Conservation (phyloP, 129 eudicot species). For the Saposhnikovia divaricata region DNA sequence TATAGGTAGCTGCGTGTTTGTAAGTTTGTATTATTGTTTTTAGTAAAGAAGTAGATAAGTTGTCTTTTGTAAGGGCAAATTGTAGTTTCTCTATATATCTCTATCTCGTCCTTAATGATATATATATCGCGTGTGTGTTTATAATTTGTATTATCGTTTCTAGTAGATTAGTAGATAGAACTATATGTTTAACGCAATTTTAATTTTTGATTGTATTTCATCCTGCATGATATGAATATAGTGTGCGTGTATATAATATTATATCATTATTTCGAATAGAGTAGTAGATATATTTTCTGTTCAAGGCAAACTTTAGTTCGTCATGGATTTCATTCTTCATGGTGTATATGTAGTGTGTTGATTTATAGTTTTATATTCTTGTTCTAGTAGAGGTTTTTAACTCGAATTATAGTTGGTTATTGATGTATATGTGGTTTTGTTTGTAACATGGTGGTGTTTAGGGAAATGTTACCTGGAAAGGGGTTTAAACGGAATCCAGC, state of each 20-base stretch:
- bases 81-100: background rate
- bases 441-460: slow-evolving; percentile 8
- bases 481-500: slow-evolving; percentile 25
- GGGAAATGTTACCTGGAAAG: slow-evolving; percentile 30
- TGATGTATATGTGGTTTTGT: background rate
- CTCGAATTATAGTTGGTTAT: background rate
- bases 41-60: background rate
- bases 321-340: no score
- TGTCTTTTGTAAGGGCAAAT: background rate
- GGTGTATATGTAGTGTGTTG: background rate
- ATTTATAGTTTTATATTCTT: background rate
- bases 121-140: background rate
- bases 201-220: no score
- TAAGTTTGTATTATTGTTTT: background rate
- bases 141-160: background rate
- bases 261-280: no score
- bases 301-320: no score
- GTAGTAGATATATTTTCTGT: no score
- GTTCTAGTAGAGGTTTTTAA: background rate
- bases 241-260: no score
- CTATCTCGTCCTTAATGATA: background rate
- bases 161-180: background rate
- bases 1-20: no score
- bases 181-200: no score
- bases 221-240: no score